Evolutionary conservation across 495 filamentous ascomycete species (phyloP), one percentile per base, ranked within the genome.

Genomic region (Daldinia caldariorum): DNA sequence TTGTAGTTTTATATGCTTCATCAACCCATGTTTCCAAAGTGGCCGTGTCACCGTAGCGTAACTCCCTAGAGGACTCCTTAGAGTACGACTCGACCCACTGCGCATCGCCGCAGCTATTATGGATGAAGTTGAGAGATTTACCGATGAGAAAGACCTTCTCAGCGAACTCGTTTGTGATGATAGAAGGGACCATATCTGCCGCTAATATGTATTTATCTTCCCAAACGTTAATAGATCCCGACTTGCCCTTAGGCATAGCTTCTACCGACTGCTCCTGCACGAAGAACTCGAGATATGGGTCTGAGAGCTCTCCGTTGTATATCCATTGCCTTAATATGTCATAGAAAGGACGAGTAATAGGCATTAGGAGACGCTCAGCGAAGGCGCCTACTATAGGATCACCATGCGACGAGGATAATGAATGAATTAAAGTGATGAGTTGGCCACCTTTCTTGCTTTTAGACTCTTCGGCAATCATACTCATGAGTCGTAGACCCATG

Each of bases 51-150:
- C 95, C 95, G 78, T 99, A 97, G 58, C 86, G 87, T 29, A 99
- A 85, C 79, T 97, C 94, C 79, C 93, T 97, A 6, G 94, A 97
- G 1, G 93, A 90, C 34, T 89, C 89, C 77, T 95, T 97, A n/a
- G 93, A 97, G 80, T 98, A 98, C 3, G 88, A 89, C 76, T 97
- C 93, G 6, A 99, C 96, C 96, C 96, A 99, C 31, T 89, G 90
- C 45, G 93, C 91, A 72, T 99, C 96, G 6, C 90, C 89, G 76
- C 96, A 99, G 67, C 91, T 92, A 79, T 97, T 92, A 39, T 94
- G 91, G 78, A 98, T 97, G 80, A 99, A 99, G 79, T 99, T 99
- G 26, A 99, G 82, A 12, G 93, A 96, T 78, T 99, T 99, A 37
- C 96, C 96, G 70, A 98, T 99, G 9, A 98, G 82, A 70, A 97